Evolutionary conservation across 2,329 filamentous ascomycete species (phyloP), one percentile per base, ranked within the genome.

Genomic region (Phaeosphaeriaceae sp.): DNA sequence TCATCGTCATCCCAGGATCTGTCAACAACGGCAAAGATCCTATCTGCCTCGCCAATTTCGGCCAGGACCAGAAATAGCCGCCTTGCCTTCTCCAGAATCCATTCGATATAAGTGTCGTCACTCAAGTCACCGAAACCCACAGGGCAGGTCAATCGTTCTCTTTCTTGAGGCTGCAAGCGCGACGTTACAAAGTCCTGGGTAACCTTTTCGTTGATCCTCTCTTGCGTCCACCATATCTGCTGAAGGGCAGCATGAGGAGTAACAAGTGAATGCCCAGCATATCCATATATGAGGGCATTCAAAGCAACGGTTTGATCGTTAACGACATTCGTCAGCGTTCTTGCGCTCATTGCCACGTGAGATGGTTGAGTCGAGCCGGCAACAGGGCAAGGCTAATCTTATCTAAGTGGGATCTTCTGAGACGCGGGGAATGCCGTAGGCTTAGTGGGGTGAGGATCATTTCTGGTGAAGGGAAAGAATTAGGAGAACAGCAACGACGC

Each of bases 1-100:
- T 92, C 88, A 44, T 84, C 81, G 63, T 92, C 89, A 59, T 89
- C 87, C 87, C 87, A 90, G 17, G 86, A 87, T 64, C 88, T 85
- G 71, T 92, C 88, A 49, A 91, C 84, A 43, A 89, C 79, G 34
- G 83, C 83, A 63, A 92, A 92, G 52, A 92, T 90, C 67, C 88
- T 86, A 60, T 89, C 86, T 0, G 88, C 83, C 9, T 88, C 79
- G 26, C 85, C 86, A 18, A 90, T 76, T 61, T 91, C 87, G 45
- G 85, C 79, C 20, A 92, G 77, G 32, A 90, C 85, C 38, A 92
- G 76, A 63, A 91, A 92, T 32, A 91, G 77, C 38, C 85, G 81
- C 63, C 85, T 86, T 6, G 87, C 86, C 60, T 86, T 87, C 46
- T 83, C 77, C 38, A 88, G 75, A 48, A 92, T 90, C 86, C 88